Percentiles rank a stretch among this genome's conserved stretches.
Evolutionary conservation across 352 stramenopile species (phyloP).

Genomic region (Pseudoperonospora humuli): DNA sequence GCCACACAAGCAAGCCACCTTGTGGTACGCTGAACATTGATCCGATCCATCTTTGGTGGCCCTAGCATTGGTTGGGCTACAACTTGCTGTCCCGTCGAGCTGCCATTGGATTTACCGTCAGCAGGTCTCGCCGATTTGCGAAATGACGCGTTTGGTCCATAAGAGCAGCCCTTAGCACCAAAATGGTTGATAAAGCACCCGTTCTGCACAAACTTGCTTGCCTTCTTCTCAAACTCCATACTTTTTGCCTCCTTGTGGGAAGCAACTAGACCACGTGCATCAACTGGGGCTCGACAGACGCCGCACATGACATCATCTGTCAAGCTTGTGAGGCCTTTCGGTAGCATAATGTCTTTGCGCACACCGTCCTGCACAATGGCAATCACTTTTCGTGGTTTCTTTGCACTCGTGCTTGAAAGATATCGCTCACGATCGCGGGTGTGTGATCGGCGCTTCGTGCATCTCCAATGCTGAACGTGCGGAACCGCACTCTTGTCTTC

Average conservation of each 20-base stretch:
- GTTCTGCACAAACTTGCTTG: constrained; percentile 51
- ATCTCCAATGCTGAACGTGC: constrained; percentile 74
- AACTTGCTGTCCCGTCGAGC: constrained; percentile 11
- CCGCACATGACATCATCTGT: constrained; percentile 49
- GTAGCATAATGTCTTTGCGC: constrained; percentile 48
- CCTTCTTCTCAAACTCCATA: constrained; percentile 47
- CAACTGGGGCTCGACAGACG: constrained; percentile 41
- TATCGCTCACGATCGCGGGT: constrained; percentile 19
- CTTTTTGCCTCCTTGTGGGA: constrained; percentile 42
- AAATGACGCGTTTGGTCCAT: constrained; percentile 9
- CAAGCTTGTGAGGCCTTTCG: constrained; percentile 41
- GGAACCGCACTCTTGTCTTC: constrained; percentile 20
- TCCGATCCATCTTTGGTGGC: constrained; percentile 69
- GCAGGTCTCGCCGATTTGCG: constrained; percentile 15
- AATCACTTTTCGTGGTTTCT: constrained; percentile 55
- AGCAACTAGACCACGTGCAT: constrained; percentile 44
- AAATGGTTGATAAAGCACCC: constrained; percentile 55
- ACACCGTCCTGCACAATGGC: constrained; percentile 44
- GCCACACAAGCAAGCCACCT: constrained; percentile 58
- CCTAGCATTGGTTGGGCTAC: constrained; percentile 22
- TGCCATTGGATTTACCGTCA: constrained; percentile 16
- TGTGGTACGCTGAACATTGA: constrained; percentile 70
- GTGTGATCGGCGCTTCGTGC: constrained; percentile 49
- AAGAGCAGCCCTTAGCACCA: constrained; percentile 15
- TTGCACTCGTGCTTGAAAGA: constrained; percentile 16